Base-by-base conservation (phyloP, 495 filamentous ascomycete genomes). In the Stereocaulon alpinum region DNA sequence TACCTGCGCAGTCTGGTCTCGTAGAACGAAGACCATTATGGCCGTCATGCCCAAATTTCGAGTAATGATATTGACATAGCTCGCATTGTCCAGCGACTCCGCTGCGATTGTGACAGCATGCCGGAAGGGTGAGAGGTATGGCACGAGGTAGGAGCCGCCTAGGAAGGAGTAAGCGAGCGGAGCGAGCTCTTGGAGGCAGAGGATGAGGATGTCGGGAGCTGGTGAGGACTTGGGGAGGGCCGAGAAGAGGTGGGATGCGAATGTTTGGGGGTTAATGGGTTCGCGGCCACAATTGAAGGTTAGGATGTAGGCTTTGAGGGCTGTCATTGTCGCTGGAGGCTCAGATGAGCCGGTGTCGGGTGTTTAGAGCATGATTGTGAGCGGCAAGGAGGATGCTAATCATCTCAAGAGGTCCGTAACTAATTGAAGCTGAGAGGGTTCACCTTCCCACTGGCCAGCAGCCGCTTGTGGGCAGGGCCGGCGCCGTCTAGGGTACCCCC, bases 281-380 rank as follows among this genome's bases (percentile, higher is more conserved):
- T 77, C 77, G 50, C 84, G 80, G 17, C 81, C 93, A 66, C 91
- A 96, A 69, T 98, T 98, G 72, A 91, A 94, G 34, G 93, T 96
- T 40, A 95, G 72, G 43, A 94, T 77, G 67, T 93, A 89, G 52
- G 91, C 62, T 30, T 68, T 70, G 3, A 86, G 67, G 12, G 68
- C 62, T 7, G 78, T 71, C 80, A 82, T 78, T 4, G 27, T 41
- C 20, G 9, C 44, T 58, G 29, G 34, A 40, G 34, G 34, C 45
- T 29, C 22, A 18, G 12, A 30, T 3, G 49, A 52, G 49, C 49
- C 49, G 29, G 30, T 32, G 20, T 10, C n/a, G 29, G 34, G 49
- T 3, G 29, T 52, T 52, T 52, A 52, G 18, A 52, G 49, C 49
- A 52, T 52, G n/a, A 11, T 18, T 20, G 29, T 37, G 27, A 11